Evolutionary conservation across 176 grass and related monocot genomes (phyloP), one percentile per base, ranked within the genome.

Genomic region (Oryza meridionalis): DNA sequence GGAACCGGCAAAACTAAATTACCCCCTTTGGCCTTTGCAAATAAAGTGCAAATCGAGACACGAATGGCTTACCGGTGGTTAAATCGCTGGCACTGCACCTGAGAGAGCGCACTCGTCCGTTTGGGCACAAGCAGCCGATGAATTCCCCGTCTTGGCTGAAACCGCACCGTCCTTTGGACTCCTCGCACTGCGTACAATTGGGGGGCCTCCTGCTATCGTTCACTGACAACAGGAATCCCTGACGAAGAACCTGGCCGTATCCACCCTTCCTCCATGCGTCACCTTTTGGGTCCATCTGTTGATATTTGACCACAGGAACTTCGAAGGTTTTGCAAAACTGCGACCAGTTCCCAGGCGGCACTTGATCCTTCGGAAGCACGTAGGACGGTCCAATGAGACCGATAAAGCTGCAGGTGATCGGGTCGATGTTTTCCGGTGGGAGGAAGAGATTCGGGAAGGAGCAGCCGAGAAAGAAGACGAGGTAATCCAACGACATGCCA

Each of bases 221-320:
- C 80, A 29, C 71, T 0, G 6, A 9, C 31, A 88, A 1, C 43
- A 33, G 67, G 31, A 88, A 88, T 0, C 74, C 86, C 11, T 6
- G 2, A 32, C 29, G 67, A 44, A 88, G 80, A 44, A 9, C 0
- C 0, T 0, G 0, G 22, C 2, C 5, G 15, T 55, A 83, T 25
- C 8, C 43, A 24, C 0, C 12, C 1, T 0, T 4, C 19, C 1
- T 4, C 86, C 86, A 83, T 31, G 0, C 0, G 4, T 12, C 0
- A 2, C 9, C 4, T 0, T 14, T 21, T 16, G 14, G 0, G 12
- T 22, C 7, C 3, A 15, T 0, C 0, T 0, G 0, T 0, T 0
- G 2, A 9, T 21, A 0, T 6, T 65, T 64, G 8, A 43, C 74
- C 22, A 88, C 67, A 6, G 73, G 80, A 5, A 31, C 31, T 66